Percentiles rank a stretch among this genome's conserved stretches.
phyloP scores from a whole-genome alignment of 2,329 filamentous ascomycete species.

The Fusarium avenaceum region DNA sequence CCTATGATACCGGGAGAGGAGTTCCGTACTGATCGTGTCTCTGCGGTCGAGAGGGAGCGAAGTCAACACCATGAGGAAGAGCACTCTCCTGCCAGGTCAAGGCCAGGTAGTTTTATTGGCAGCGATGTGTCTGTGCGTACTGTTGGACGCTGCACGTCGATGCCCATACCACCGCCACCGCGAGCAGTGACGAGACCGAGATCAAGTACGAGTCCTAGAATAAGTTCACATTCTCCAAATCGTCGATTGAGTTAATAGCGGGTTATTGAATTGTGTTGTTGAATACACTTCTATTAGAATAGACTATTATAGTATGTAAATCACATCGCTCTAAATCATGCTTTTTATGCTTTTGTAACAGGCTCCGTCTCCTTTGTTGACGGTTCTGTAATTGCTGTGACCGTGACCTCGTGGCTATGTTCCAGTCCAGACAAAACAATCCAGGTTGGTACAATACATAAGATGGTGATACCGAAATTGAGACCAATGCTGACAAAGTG shows the following conservation, averaged over 20 bases:
- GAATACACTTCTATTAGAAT: constrained; percentile 23
- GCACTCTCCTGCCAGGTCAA: not conserved
- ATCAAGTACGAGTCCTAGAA: not conserved
- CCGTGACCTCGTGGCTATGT: constrained; percentile 24
- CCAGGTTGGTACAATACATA: constrained; percentile 21
- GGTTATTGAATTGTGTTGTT: not conserved
- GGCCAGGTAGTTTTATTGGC: constrained; percentile 9
- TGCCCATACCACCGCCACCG: constrained; percentile 6
- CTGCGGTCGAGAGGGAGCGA: not conserved
- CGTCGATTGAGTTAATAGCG: not conserved
- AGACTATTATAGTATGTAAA: constrained; percentile 2
- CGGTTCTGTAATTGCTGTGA: not conserved
- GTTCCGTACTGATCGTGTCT: not conserved
- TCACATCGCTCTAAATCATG: not conserved
- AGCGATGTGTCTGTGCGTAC: not conserved
- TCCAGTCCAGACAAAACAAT: constrained; percentile 20
- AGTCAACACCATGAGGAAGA: constrained; percentile 11
- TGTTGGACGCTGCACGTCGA: constrained; percentile 5
- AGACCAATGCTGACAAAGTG: constrained; percentile 28
- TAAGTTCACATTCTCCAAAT: not conserved
- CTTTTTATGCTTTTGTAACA: not conserved
- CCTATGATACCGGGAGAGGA: constrained; percentile 25
- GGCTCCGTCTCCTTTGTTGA: constrained; percentile 9
- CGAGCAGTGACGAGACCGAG: not conserved
- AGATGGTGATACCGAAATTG: constrained; percentile 21